Conservation (phyloP, 352 stramenopile species). For the Pelagophyceae sp. region DNA sequence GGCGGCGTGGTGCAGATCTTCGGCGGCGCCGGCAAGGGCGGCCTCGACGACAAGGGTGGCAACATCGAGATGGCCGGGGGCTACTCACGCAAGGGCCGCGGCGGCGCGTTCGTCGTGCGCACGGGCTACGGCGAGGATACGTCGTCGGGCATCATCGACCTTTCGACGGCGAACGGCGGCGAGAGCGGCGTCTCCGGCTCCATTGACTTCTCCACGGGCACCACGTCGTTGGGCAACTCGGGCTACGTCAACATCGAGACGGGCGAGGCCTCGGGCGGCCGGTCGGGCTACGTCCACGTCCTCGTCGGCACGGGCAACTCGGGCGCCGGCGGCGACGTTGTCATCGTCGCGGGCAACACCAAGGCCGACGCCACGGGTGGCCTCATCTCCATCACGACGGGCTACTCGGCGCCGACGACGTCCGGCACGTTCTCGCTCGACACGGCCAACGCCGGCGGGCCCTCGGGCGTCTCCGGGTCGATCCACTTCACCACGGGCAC, state of each 20-base stretch:
- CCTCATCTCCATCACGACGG: slow-evolving; percentile 40
- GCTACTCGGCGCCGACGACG: slow-evolving; percentile 37
- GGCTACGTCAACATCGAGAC: slow-evolving; percentile 36
- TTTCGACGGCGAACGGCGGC: slow-evolving; percentile 42
- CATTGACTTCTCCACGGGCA: slow-evolving; percentile 43
- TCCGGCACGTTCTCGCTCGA: slow-evolving; percentile 38
- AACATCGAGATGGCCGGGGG: slow-evolving; percentile 60
- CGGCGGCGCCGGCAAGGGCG: slow-evolving; percentile 65
- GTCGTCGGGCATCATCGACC: slow-evolving; percentile 41
- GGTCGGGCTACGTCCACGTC: slow-evolving; percentile 40
- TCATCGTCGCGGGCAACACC: slow-evolving; percentile 28
- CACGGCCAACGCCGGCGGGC: slow-evolving; percentile 37
- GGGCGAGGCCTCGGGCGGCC: slow-evolving; percentile 32
- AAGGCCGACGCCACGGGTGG: slow-evolving; percentile 29
- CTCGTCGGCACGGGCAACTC: slow-evolving; percentile 56
- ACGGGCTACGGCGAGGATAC: slow-evolving; percentile 29
- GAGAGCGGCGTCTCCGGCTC: slow-evolving; percentile 26
- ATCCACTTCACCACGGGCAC: slow-evolving; percentile 42
- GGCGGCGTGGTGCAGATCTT: slow-evolving; percentile 69
- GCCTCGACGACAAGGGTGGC: slow-evolving; percentile 58
- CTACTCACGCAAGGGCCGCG: slow-evolving; percentile 28
- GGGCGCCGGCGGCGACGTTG: slow-evolving; percentile 64
- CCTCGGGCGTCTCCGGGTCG: slow-evolving; percentile 33
- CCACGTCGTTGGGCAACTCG: slow-evolving; percentile 40
- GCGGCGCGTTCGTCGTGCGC: slow-evolving; percentile 31